Evolutionary conservation across 2,329 filamentous ascomycete species (phyloP), one percentile per base, ranked within the genome.

Genomic region (Ophiosphaerella narmari): DNA sequence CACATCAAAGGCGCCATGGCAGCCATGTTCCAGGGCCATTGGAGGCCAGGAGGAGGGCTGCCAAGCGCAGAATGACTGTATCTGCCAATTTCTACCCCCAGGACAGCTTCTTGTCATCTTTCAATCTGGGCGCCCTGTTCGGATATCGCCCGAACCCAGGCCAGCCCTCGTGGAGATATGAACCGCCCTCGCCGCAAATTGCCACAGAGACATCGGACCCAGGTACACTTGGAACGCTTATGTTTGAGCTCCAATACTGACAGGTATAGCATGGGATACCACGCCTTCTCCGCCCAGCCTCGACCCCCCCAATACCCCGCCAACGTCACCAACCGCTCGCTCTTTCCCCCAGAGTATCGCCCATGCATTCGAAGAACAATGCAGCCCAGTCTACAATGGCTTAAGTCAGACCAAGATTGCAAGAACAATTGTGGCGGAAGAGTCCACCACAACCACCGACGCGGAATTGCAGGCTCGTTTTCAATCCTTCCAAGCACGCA

Each of bases 1-100:
- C 71, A 35, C 76, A 78, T 51, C 75, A 77, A 56, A 70, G 71
- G 63, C 79, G 83, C 55, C 75, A 83, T 78, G 83, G 81, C 58
- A 85, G 83, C 74, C 78, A 78, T 56, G 80, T 85, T 3, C 84
- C 84, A 9, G 84, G 84, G 2, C 84, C 84, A 63, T 74, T 86
- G 73, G 84, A 87, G 70, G 83, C 84, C 39, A 78, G 80, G 54
- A 77, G 78, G 63, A 75, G 84, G 44, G 73, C 80, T 39, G 75
- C 81, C 2, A 84, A 78, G 67, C 76, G 84, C 46, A 77, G 79
- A 45, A 84, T 85, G 73, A 81, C 67, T 76, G 44, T 76, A 7
- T 63, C 66, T 35, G 60, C 74, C 14, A 62, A 80, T 9, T 77
- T 78, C 31, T 68, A 73, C 39, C 62, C 66, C 26, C 57, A 59